Evolutionary conservation across 495 filamentous ascomycete genomes (phyloP).

Genomic region (Cryomyces minteri): DNA sequence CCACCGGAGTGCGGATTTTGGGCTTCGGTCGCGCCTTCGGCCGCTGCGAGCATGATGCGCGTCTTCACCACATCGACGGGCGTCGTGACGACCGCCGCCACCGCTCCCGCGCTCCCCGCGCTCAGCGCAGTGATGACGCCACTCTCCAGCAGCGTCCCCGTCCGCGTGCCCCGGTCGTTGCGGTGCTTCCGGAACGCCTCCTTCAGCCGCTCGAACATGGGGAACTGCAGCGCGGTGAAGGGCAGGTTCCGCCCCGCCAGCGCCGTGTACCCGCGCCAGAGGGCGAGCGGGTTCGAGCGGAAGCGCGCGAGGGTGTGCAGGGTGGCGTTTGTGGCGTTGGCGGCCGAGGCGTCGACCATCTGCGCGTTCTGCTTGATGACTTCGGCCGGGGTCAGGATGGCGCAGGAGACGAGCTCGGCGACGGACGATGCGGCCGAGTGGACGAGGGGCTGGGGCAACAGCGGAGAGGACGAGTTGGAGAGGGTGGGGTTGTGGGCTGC

Average conservation of each 20-base stretch:
- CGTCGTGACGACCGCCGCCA: constrained; percentile 57
- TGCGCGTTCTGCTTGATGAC: constrained; percentile 91
- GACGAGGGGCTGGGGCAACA: constrained; percentile 41
- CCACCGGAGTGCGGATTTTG: too few relatives aligned
- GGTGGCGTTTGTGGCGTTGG: constrained; percentile 22
- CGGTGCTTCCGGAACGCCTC: constrained; percentile 22
- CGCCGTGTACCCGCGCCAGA: constrained; percentile 68
- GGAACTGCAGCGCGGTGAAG: constrained; percentile 77
- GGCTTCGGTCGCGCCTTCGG: constrained; percentile 31
- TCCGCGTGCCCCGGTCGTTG: constrained; percentile 11
- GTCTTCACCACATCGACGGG: constrained; percentile 79
- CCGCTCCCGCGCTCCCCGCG: constrained; percentile 47
- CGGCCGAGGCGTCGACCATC: constrained; percentile 28
- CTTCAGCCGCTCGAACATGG: constrained; percentile 57
- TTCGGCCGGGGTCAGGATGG: constrained; percentile 76
- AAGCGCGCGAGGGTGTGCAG: constrained; percentile 36
- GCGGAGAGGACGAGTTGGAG: constrained; percentile 9
- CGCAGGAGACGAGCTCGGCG: constrained; percentile 66
- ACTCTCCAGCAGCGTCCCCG: constrained; percentile 32
- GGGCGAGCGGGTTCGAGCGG: constrained; percentile 31
- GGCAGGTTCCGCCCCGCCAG: constrained; percentile 67
- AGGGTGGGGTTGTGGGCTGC: constrained; percentile 25
- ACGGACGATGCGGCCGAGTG: constrained; percentile 52
- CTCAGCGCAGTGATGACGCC: constrained; percentile 49
- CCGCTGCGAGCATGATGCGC: constrained; percentile 38